Evolutionary conservation across 1,139 yeast species (phyloP).

Genomic region (Lodderomyces jiufengensis): DNA sequence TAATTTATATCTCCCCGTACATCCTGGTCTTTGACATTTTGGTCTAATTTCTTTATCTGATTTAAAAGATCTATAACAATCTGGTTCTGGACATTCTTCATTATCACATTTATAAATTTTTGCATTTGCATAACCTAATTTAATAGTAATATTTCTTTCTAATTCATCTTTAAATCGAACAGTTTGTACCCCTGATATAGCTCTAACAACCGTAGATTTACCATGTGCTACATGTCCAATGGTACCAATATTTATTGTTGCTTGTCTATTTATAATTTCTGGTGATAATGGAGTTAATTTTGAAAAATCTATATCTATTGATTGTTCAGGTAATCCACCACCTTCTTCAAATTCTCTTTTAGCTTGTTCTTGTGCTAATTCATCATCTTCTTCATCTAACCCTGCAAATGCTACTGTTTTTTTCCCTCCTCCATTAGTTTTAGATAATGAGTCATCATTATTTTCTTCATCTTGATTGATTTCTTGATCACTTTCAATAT

Average conservation of each 20-base stretch:
- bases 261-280: conserved; percentile 97
- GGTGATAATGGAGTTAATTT: conserved; percentile 83
- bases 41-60: conserved; percentile 95
- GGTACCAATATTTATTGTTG: conserved; percentile 98
- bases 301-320: conserved; percentile 78
- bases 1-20: conserved; percentile 79
- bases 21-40: conserved; percentile 81
- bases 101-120: conserved; percentile 93
- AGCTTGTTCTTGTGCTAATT: conserved; percentile 57
- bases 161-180: conserved; percentile 98
- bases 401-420: conserved; percentile 86
- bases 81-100: conserved; percentile 88
- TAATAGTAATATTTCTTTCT: conserved; percentile 98
- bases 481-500: conserved; percentile 48
- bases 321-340: conserved; percentile 97
- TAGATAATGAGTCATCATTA: conserved; percentile 25
- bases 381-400: conserved; percentile 66
- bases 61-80: conserved; percentile 89
- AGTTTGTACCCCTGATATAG: conserved; percentile 98
- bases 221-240: conserved; percentile 98
- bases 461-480: conserved; percentile 35
- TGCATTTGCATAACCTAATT: conserved; percentile 98
- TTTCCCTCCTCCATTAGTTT: conserved; percentile 34
- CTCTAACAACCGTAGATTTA: conserved; percentile 96
- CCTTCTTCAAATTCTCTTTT: conserved; percentile 92